A percentile compares a stretch with the other conserved stretches of the same genome.
Evolutionary conservation across 2,329 filamentous ascomycete species (phyloP).

Genomic region (Helicocarpus griseus): DNA sequence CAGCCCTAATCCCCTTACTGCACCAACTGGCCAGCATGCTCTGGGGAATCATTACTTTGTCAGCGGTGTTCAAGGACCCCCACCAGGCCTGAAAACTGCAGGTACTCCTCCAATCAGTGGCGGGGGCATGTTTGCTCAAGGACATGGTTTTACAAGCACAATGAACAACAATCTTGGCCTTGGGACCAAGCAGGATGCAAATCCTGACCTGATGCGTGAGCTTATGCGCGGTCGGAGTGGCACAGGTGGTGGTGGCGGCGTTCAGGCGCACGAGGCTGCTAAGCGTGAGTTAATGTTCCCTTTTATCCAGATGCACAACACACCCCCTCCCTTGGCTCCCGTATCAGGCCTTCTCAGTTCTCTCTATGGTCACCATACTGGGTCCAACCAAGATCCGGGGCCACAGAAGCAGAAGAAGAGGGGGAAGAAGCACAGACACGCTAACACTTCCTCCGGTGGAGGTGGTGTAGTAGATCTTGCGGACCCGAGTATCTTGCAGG

Average conservation of each 20-base stretch:
- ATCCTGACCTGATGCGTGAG: conserved; percentile 69
- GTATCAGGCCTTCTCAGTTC: conserved; percentile 82
- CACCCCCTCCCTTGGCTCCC: conserved; percentile 81
- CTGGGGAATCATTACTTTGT: conserved; percentile 65
- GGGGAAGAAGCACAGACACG: conserved; percentile 99
- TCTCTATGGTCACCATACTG: conserved; percentile 80
- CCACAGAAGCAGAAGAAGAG: conserved; percentile 97
- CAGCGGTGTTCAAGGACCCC: conserved; percentile 79
- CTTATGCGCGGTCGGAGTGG: conserved; percentile 62
- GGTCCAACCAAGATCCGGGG: conserved; percentile 81
- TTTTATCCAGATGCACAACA: conserved; percentile 80
- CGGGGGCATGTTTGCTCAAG: conserved; percentile 79
- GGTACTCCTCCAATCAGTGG: conserved; percentile 78
- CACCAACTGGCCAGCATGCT: conserved; percentile 28
- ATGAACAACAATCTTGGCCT: conserved; percentile 53
- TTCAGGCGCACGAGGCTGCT: conserved; percentile 70
- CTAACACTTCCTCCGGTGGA: conserved; percentile 99
- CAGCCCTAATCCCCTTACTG: conserved; percentile 28
- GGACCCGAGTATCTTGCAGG: conserved; percentile 99
- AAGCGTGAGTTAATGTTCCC: conserved; percentile 99
- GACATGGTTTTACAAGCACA: conserved; percentile 69
- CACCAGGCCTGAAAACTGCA: conserved; percentile 88
- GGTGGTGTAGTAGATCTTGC: conserved; percentile 98
- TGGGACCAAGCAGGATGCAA: conserved; percentile 60
- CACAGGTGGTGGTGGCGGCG: conserved; percentile 48